A percentile compares a stretch with the other conserved stretches of the same genome.
These are phyloP conservation scores for Dovyalis caffra DNA, from an alignment of 345 rosid genomes.

Conservation along the genomic window DNA sequence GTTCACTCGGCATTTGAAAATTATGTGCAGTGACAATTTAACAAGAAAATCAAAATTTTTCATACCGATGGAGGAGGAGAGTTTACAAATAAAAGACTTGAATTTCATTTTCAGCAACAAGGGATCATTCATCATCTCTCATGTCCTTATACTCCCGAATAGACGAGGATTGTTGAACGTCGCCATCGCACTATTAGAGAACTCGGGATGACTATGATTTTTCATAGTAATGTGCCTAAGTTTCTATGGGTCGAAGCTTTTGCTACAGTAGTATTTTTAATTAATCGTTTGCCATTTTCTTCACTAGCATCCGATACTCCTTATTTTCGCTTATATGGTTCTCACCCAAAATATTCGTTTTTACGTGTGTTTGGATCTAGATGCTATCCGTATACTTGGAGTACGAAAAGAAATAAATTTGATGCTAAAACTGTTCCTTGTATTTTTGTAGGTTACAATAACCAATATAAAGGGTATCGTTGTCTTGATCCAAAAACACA, in stretches of 20 bases:
- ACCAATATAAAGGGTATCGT: not conserved
- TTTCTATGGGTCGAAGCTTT: constrained; percentile 10
- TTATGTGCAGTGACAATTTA: no score
- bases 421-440: not conserved
- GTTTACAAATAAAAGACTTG: not conserved
- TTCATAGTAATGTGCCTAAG: not conserved
- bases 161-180: constrained; percentile 1
- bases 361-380: constrained; percentile 6
- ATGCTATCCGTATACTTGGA: constrained; percentile 9
- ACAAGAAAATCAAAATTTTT: no score
- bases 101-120: not conserved
- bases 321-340: not conserved
- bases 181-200: constrained; percentile 4
- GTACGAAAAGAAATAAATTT: not conserved
- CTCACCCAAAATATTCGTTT: not conserved
- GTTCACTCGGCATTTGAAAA: constrained; percentile 4
- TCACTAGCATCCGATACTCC: not conserved
- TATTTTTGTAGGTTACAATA: constrained; percentile 2
- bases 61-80: no score
- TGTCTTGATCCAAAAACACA: not conserved
- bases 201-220: constrained; percentile 17
- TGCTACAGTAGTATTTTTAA: not conserved
- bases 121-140: constrained; percentile 1
- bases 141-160: not conserved
- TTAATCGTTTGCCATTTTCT: not conserved